These are phyloP conservation scores for Thelonectria discophora DNA, from an alignment of 2,329 filamentous ascomycete genomes.

Conservation along the genomic window DNA sequence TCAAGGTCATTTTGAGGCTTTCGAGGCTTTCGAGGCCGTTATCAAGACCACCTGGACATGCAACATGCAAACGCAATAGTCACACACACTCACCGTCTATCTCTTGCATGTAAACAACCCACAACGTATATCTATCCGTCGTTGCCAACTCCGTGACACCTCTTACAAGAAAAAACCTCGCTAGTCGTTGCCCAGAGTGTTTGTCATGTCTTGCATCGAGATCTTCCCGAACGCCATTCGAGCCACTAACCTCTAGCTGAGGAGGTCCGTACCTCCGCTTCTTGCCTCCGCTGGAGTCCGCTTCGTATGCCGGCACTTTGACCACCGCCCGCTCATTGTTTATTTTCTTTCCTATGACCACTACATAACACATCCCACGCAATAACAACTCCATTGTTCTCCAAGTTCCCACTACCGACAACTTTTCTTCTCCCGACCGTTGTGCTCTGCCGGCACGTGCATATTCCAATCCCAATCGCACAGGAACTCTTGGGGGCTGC, in stretches of 20 bases:
- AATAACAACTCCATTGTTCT: background rate
- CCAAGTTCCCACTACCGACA: conserved; percentile 1
- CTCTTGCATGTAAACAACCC: too few species aligned
- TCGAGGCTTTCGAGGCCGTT: background rate
- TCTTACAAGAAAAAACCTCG: conserved; percentile 8
- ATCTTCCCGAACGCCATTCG: conserved; percentile 42
- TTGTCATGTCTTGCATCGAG: conserved; percentile 43
- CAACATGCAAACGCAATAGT: too few species aligned
- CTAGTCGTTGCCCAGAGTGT: conserved; percentile 30
- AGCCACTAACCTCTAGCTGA: conserved; percentile 1
- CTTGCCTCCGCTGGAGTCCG: too few species aligned
- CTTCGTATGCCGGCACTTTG: conserved; percentile 23
- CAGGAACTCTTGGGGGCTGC: conserved; percentile 17
- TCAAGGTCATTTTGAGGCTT: background rate
- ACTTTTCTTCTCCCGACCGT: conserved; percentile 12
- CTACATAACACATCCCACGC: background rate
- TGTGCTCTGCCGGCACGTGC: conserved; percentile 16
- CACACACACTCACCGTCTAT: too few species aligned
- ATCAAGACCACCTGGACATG: background rate
- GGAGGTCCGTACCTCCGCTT: too few species aligned
- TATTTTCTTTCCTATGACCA: too few species aligned
- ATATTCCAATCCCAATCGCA: conserved; percentile 1
- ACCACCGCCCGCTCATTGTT: conserved; percentile 25
- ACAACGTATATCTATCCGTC: background rate
- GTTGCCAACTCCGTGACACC: too few species aligned